phyloP scores from a whole-genome alignment of 2,329 filamentous ascomycete genomes.

The Trichoderma harzianum region DNA sequence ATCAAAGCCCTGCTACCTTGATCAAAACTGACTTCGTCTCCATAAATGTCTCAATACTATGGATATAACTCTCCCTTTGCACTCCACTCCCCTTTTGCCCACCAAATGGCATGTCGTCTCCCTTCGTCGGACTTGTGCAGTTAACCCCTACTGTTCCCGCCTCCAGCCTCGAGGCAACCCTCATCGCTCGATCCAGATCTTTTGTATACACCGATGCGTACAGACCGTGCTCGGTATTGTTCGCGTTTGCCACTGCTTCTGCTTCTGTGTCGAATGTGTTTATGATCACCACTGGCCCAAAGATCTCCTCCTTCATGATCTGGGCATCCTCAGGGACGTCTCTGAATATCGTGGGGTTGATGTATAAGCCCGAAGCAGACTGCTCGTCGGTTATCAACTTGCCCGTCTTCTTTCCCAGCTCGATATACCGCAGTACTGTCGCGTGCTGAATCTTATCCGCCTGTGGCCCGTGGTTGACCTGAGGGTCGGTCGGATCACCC shows the following conservation, averaged over 20 bases:
- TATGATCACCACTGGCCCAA: constrained; percentile 30
- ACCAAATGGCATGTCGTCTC: constrained; percentile 27
- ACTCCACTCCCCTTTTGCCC: constrained; percentile 20
- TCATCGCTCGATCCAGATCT: constrained; percentile 42
- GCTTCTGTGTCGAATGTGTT: constrained; percentile 26
- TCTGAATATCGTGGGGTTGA: constrained; percentile 28
- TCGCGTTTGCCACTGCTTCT: constrained; percentile 28
- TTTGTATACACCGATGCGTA: constrained; percentile 54
- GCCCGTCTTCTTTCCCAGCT: constrained; percentile 60
- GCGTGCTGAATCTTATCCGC: constrained; percentile 63
- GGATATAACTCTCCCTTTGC: neutral
- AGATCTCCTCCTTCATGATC: constrained; percentile 32
- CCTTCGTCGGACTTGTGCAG: constrained; percentile 28
- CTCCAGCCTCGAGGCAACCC: constrained; percentile 48
- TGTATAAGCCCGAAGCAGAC: constrained; percentile 27
- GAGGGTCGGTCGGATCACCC: constrained; percentile 59
- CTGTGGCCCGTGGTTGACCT: constrained; percentile 64
- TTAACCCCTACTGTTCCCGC: constrained; percentile 46
- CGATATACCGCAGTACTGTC: constrained; percentile 61
- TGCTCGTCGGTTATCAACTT: constrained; percentile 45
- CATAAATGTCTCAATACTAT: neutral
- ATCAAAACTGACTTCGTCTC: neutral
- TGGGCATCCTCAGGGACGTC: constrained; percentile 28
- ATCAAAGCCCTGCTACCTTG: neutral
- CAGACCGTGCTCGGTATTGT: constrained; percentile 50